Base-by-base conservation (phyloP, 2,329 filamentous ascomycete genomes). In the Botrytis tulipae region DNA sequence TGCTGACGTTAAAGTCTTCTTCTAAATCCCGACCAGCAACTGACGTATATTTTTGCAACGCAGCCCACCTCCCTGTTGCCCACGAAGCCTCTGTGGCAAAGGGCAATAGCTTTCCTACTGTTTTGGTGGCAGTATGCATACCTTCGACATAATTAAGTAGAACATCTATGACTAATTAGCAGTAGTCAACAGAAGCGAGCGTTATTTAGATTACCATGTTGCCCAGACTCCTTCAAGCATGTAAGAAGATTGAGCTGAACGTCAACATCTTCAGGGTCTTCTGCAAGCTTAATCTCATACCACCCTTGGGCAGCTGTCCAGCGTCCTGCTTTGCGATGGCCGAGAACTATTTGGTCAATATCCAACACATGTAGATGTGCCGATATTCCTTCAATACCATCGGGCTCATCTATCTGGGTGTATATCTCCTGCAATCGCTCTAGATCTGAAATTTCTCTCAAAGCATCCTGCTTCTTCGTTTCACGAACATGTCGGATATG, bases 221-320 rank as follows among this genome's bases (percentile, higher is more conserved):
- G 96, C 0, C 95, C 96, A n/a, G 95, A 97, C 81, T 98, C 94
- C 80, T 94, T 95, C 16, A 99, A 86, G 78, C 96, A 98, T 44
- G 91, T 92, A 71, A 99, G 85, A 51, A 99, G 86, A 78, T 97
- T 93, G 73, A 93, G 86, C 80, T 98, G 95, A 20, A 93, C 87
- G 73, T 97, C 92, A 29, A 88, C 81, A 80, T 97, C 91, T 71
- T 91, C 86, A 0, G 95, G 95, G 63, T 92, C 87, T 78, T 96
- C 91, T 4, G 92, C 91, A 48, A 98, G 86, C 76, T 95, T 91
- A 76, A 97, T 90, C 81, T 99, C 95, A 82, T 98, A 98, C 96
- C 97, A 99, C 76, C 93, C 97, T 83, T 98, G 96, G 37, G 95
- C 96, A 70, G 95, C 93, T 25, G 93, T 91, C 95, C 96, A 99